These are phyloP conservation scores for Grosmannia clavigera DNA, from an alignment of 2,329 filamentous ascomycete species.

Conservation along the genomic window DNA sequence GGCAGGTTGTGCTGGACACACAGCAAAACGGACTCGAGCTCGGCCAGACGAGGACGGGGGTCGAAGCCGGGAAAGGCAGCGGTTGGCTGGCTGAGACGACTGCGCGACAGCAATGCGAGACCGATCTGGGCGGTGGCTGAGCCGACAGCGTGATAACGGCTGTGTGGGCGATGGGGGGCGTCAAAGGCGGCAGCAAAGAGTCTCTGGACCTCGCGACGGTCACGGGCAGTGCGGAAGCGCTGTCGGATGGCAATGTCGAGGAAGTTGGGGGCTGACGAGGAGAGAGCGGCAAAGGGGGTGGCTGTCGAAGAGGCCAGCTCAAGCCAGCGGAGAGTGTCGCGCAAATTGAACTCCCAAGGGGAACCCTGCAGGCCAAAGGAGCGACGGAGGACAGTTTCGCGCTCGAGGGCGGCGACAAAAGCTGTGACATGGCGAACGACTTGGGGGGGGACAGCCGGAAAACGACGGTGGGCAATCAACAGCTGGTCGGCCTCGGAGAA, in stretches of 20 bases:
- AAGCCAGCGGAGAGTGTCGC: slow-evolving; percentile 82
- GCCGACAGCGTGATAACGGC: slow-evolving; percentile 61
- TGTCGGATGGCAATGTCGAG: slow-evolving; percentile 74
- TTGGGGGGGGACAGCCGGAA: slow-evolving; percentile 46
- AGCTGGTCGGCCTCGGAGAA: slow-evolving; percentile 72
- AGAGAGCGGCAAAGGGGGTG: slow-evolving; percentile 62
- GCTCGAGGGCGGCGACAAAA: slow-evolving; percentile 72
- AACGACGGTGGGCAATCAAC: slow-evolving; percentile 69
- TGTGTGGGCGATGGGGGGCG: slow-evolving; percentile 37
- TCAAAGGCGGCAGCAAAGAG: slow-evolving; percentile 56
- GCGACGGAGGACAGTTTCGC: slow-evolving; percentile 49
- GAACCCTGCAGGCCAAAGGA: slow-evolving; percentile 52
- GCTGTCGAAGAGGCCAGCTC: slow-evolving; percentile 40
- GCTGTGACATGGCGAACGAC: slow-evolving; percentile 57
- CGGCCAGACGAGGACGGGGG: slow-evolving; percentile 45
- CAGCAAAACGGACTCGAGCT: slow-evolving; percentile 76
- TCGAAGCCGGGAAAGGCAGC: slow-evolving; percentile 38
- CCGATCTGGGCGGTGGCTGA: slow-evolving; percentile 63
- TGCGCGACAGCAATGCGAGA: slow-evolving; percentile 55
- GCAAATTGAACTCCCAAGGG: slow-evolving; percentile 93
- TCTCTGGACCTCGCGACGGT: slow-evolving; percentile 51
- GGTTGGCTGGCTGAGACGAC: slow-evolving; percentile 36
- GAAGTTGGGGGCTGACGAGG: slow-evolving; percentile 55
- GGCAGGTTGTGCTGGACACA: slow-evolving; percentile 81
- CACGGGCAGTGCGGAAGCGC: slow-evolving; percentile 63